These are phyloP conservation scores for Protomyces inouyei DNA, from an alignment of 1,139 yeast species.

Conservation along the genomic window DNA sequence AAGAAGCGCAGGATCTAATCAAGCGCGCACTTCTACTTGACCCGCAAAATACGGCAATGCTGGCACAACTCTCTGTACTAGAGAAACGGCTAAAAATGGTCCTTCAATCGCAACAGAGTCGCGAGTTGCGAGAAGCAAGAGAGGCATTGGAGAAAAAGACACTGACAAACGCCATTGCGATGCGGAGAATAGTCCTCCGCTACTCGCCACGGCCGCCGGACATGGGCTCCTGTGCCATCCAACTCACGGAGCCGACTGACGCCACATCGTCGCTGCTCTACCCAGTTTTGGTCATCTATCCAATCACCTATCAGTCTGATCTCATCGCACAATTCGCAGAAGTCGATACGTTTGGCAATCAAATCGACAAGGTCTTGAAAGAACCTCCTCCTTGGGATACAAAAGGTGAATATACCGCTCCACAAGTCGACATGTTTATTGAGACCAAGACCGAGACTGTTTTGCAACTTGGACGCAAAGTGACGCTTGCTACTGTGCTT, in stretches of 20 bases:
- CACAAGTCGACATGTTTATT: constrained; percentile 66
- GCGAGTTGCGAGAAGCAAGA: constrained; percentile 37
- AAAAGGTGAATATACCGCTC: constrained; percentile 52
- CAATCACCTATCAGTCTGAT: constrained; percentile 80
- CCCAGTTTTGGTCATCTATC: constrained; percentile 78
- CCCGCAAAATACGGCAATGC: constrained; percentile 44
- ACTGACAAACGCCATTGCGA: constrained; percentile 12
- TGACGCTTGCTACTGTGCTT: constrained; percentile 59
- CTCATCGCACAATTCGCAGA: constrained; percentile 71
- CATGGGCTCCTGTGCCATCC: constrained; percentile 39
- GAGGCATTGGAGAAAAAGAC: constrained; percentile 32
- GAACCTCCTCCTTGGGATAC: constrained; percentile 71
- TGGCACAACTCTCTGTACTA: constrained; percentile 36
- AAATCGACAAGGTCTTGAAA: constrained; percentile 47
- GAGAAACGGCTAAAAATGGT: constrained; percentile 34
- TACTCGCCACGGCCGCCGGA: constrained; percentile 29
- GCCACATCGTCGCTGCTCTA: constrained; percentile 71
- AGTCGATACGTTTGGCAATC: constrained; percentile 48
- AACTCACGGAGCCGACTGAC: constrained; percentile 66
- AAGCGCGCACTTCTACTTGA: constrained; percentile 62
- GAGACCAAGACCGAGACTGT: constrained; percentile 69
- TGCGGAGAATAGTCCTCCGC: constrained; percentile 8
- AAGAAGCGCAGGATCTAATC: constrained; percentile 66
- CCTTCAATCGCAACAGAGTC: constrained; percentile 39
- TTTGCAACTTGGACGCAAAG: constrained; percentile 76